Evolutionary conservation across 305 asterid genomes (phyloP).

Genomic region (Solanum hybrid): DNA sequence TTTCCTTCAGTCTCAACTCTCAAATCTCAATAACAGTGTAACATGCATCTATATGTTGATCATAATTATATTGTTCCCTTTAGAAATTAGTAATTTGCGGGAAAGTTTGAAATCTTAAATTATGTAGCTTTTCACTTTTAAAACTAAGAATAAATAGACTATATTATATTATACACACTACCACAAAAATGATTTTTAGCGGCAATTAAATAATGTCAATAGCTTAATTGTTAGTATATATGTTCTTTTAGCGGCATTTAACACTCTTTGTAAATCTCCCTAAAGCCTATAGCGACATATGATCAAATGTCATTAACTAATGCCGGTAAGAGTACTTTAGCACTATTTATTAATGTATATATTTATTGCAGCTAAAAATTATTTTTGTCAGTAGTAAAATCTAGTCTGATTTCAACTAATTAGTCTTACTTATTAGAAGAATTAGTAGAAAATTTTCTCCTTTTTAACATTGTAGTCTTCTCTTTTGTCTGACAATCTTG

Average conservation of each 20-base stretch:
- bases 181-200: fast-evolving
- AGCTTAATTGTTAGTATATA: no score
- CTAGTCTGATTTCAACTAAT: not conserved
- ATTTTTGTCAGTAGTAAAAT: no score
- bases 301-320: not conserved
- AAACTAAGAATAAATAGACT: not conserved
- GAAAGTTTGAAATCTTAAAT: not conserved
- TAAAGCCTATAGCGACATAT: no score
- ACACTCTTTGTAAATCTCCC: no score
- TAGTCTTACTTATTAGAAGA: not conserved
- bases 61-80: not conserved
- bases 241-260: not conserved
- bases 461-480: not conserved
- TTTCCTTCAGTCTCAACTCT: not conserved
- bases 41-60: not conserved
- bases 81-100: not conserved
- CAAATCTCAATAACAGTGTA: not conserved
- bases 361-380: not conserved
- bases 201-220: not conserved
- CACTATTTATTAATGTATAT: not conserved
- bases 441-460: not conserved
- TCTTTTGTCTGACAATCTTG: not conserved
- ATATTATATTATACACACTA: not conserved
- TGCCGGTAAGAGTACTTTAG: not conserved
- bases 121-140: not conserved